Conservation (phyloP, 345 rosid genomes). For the Lenwebbia sp. region DNA sequence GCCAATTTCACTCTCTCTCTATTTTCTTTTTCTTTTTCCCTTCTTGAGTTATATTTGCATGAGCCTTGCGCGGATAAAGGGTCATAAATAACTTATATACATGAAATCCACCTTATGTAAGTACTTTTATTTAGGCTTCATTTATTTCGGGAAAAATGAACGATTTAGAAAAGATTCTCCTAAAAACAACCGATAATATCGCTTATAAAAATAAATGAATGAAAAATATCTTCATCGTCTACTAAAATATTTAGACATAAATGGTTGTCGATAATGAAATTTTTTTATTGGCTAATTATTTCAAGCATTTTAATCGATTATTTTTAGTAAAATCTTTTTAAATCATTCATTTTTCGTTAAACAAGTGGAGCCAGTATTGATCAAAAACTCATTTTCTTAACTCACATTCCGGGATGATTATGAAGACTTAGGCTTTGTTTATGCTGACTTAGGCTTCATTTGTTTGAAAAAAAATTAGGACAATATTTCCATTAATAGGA, state of each 20-base stretch:
- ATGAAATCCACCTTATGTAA: not conserved
- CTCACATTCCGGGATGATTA: not conserved
- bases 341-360: too few species aligned
- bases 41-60: not conserved
- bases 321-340: too few species aligned
- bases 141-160: too few species aligned
- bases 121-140: too few species aligned
- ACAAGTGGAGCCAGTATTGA: not conserved
- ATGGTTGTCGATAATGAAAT: too few species aligned
- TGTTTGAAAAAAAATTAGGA: not conserved
- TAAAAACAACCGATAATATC: too few species aligned
- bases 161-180: too few species aligned
- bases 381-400: not conserved
- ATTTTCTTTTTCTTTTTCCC: not conserved
- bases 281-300: too few species aligned
- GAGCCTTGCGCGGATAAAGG: not conserved
- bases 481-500: not conserved
- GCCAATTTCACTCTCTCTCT: not conserved
- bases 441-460: not conserved
- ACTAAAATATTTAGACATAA: too few species aligned
- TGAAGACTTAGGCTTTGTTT: not conserved
- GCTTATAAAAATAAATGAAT: too few species aligned
- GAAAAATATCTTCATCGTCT: too few species aligned
- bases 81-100: not conserved
- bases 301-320: too few species aligned